Base-by-base conservation (phyloP, 352 stramenopile genomes). In the Phytopythium delawarense region DNA sequence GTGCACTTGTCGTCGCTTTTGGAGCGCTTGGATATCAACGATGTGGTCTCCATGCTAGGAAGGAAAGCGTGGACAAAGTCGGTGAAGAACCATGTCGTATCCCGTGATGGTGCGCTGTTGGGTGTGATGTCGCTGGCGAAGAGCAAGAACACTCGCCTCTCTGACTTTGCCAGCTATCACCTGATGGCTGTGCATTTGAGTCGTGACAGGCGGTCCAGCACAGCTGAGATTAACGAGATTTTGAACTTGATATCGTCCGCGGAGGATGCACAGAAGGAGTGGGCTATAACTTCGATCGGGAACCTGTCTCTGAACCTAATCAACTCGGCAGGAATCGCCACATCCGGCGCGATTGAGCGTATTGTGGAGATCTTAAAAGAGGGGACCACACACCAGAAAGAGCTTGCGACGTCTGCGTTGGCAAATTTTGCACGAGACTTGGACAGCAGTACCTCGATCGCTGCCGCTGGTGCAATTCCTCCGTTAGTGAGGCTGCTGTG, bases 1-100 rank as follows among this genome's bases (percentile, higher is more conserved):
- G 50, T 57, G 4, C 28, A 57, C 30, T 57, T 57, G 50, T 28
- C 50, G 15, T 57, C 50, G 7, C 35, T 48, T 16, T 18, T 48
- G 6, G 42, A 48, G 42, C 42, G 42, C 4, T 21, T 48, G 18
- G 42, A 48, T 23, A 48, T 48, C 16, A 25, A 7, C 7, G 16
- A 8, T 11, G 20, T 48, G 25, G 25, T 28, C 25, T 2, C 25
- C 25, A 28, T 21, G 42, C 7, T 6, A 25, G 16, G 18, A 11
- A 48, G 16, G 18, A 5, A 7, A 13, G 18, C 8, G 42, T 48
- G 18, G 42, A 48, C 5, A 18, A 48, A 48, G 5, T 8, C 42
- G 18, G 42, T 48, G 4, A 48, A 48, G 42, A 48, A 48, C 9
- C 42, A 48, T 23, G 20, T 48, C 18, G 42, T 48, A 0, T 21